Evolutionary conservation across 257 asterid genomes (phyloP), one percentile per base, ranked within the genome.

Genomic region (Ligustrum vulgare): DNA sequence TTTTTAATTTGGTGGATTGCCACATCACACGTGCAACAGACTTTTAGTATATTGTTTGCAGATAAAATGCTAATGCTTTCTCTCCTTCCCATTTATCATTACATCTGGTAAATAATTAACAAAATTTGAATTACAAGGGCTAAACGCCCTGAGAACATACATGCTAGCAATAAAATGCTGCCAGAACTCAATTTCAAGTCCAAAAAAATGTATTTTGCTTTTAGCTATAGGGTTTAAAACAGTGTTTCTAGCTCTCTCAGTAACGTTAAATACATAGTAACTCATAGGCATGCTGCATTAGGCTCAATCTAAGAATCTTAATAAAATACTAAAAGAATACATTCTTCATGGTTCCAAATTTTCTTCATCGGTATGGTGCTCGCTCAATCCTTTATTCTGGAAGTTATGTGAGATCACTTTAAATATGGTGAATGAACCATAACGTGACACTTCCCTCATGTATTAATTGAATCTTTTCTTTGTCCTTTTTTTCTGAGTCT

Each of bases 361-460:
- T 67, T 64, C 67, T 51, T 70, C 31, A 47, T 62, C 31, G 12
- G n/a, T 34, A 35, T n/a, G 31, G 56, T 72, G 69, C 34, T 64
- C 60, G 54, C 64, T 45, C 41, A 65, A 65, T 72, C 70, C 34
- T 35, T 23, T 33, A 20, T 23, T 49, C 39, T 49, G 31, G 28
- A 63, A 60, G 43, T 23, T 51, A 60, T n/a, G 68, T 58, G 32
- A 47, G 34, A 79, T 2, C 22, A 70, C 69, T 13, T 65, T 0
- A 70, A 56, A 63, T 36, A 16, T 45, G 68, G 58, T 25, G 22
- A 66, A 71, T 72, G 16, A 71, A 33, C 70, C 20, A 12, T 49
- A 67, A 35, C 64, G 71, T 36, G 74, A 63, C 64, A 22, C 60
- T 37, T 36, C 49, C 31, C 71, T 34, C 75, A 8, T 67, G 75